Base-by-base conservation (phyloP, 2,329 filamentous ascomycete species). In the Aspergillus intermedius region DNA sequence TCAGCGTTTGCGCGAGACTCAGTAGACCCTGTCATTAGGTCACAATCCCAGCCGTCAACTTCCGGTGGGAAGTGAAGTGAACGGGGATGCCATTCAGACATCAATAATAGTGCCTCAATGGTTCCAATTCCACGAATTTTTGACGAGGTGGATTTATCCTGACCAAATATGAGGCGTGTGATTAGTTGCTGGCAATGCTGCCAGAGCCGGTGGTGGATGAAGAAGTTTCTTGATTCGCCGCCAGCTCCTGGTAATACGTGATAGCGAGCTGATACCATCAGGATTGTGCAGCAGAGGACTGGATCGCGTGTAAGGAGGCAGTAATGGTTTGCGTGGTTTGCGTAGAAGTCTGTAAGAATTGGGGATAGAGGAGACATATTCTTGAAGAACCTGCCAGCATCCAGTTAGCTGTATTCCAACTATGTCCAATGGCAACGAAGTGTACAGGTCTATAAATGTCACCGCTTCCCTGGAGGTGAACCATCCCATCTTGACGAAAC, bases 1-100 rank as follows among this genome's bases (percentile, higher is more conserved):
- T 69, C 54, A 0, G 25, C 35, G 13, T 56, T 46, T 56, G 68
- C 42, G 51, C 61, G 39, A 52, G 66, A 63, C 7, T 65, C 64
- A 0, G 66, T 65, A 3, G 68, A 67, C 47, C 73, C 69, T 17
- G 70, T 63, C 39, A 77, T 69, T 4, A 78, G 58, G 47, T 77
- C 74, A n/a, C 73, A 75, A 52, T 81, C 77, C 77, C 76, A 79
- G 1, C 77, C 77, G 54, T 80, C 76, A 4, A 68, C 72, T 34
- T 74, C 74, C 0, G 76, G 77, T 0, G 77, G 77, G 22, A 79
- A 75, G 53, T 80, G 76, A 1, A 80, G 62, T 4, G 76, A 74
- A 15, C 77, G 71, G 1, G 78, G 77, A 53, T 79, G 76, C 78
- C 78, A 81, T 57, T 80, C 77, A 0, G 75, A 76, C n/a, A 80